phyloP scores from a whole-genome alignment of 176 grass and related monocot species.

The Aechmea fasciata region DNA sequence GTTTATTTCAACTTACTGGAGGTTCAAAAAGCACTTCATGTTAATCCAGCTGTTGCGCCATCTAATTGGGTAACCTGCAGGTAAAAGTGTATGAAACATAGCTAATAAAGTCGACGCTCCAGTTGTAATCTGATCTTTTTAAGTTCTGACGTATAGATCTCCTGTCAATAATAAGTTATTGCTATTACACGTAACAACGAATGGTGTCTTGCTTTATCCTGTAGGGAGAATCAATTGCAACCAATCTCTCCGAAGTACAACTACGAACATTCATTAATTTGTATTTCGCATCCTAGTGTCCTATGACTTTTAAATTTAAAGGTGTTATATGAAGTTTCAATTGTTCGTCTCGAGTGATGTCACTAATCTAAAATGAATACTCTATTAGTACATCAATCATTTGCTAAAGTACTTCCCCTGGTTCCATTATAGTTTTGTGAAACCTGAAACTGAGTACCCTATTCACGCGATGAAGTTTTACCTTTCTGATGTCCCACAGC shows the following conservation, averaged over 20 bases:
- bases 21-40: conserved; percentile 89
- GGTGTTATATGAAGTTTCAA: too few species aligned
- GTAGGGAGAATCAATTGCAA: background rate
- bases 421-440: too few species aligned
- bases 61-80: conserved; percentile 93
- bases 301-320: too few species aligned
- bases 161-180: background rate
- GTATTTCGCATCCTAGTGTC: background rate
- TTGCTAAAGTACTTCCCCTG: too few species aligned
- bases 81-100: conserved; percentile 33
- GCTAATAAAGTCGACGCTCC: background rate
- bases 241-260: background rate
- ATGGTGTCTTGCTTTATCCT: background rate
- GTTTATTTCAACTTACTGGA: conserved; percentile 92
- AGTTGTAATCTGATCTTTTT: background rate
- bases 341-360: too few species aligned
- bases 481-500: conserved; percentile 17
- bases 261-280: background rate
- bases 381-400: too few species aligned
- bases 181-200: background rate
- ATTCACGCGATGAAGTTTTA: background rate
- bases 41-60: conserved; percentile 56
- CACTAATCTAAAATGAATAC: too few species aligned
- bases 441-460: background rate
- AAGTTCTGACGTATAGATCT: background rate